Evolutionary conservation across 129 eudicot genomes (phyloP).

Genomic region (Flaveria linearis): DNA sequence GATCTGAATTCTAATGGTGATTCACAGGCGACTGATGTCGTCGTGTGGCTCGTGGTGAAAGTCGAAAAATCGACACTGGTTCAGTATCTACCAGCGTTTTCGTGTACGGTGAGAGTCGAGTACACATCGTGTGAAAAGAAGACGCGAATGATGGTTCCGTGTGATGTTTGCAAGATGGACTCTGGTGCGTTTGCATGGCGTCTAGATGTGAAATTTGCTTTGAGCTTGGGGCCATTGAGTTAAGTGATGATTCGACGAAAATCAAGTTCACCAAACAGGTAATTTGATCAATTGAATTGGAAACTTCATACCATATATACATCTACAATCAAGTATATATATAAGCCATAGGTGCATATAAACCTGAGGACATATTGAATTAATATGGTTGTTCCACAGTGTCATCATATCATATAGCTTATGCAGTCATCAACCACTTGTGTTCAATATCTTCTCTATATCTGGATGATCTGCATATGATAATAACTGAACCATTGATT

Average conservation of each 20-base stretch:
- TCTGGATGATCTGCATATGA: conserved; percentile 23
- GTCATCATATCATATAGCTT: neutral
- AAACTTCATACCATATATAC: neutral
- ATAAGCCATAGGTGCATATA: conserved; percentile 20
- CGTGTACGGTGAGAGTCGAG: conserved; percentile 70
- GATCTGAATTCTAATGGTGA: conserved; percentile 23
- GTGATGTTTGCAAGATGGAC: conserved; percentile 79
- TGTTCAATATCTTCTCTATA: conserved; percentile 18
- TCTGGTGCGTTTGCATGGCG: conserved; percentile 77
- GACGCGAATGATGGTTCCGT: conserved; percentile 49
- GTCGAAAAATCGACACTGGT: conserved; percentile 46
- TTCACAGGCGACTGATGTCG: conserved; percentile 29
- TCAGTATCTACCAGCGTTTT: conserved; percentile 41
- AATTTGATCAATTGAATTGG: conserved; percentile 19
- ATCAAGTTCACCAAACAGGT: conserved; percentile 35
- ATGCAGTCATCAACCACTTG: conserved; percentile 15
- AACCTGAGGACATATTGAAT: conserved; percentile 12
- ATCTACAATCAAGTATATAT: conserved; percentile 11
- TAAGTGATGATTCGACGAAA: conserved; percentile 1
- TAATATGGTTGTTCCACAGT: too few species aligned
- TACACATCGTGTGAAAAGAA: conserved; percentile 36
- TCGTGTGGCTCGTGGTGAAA: conserved; percentile 42
- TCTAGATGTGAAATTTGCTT: conserved; percentile 63
- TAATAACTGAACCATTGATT: conserved; percentile 30
- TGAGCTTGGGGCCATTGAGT: conserved; percentile 55